Evolutionary conservation across 169 alveolate species (phyloP).

Genomic region (Nephromyces sp.): DNA sequence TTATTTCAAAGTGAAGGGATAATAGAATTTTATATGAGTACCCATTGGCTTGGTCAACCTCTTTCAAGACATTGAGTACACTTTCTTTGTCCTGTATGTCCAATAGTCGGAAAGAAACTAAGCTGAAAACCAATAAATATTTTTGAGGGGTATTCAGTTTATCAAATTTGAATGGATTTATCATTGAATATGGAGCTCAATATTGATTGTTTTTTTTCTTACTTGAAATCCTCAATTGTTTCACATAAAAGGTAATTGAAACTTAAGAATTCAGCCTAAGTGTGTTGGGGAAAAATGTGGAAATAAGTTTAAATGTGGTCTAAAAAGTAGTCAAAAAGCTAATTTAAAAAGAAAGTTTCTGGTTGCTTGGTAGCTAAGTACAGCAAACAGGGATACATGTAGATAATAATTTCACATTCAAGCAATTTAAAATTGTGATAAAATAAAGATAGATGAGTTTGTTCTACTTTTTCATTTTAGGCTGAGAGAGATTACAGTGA

Average conservation of each 20-base stretch:
- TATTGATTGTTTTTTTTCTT: neutral
- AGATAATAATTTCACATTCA: no score
- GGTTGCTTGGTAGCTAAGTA: no score
- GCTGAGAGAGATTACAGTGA: neutral
- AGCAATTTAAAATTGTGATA: neutral
- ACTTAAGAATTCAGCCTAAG: neutral
- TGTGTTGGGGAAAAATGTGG: neutral
- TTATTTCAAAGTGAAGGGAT: no score
- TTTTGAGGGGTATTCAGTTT: neutral
- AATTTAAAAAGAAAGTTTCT: neutral
- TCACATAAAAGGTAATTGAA: slow-evolving; percentile 7
- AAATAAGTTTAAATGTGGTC: neutral
- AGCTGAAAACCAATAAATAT: neutral
- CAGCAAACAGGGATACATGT: no score
- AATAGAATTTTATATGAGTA: no score
- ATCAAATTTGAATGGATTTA: no score
- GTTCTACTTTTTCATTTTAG: neutral
- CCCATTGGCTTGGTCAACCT: slow-evolving; percentile 19
- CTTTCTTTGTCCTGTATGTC: slow-evolving; percentile 19
- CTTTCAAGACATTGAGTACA: slow-evolving; percentile 1
- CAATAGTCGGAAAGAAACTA: slow-evolving; percentile 12
- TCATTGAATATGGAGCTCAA: no score
- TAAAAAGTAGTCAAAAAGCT: neutral
- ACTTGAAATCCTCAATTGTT: slow-evolving; percentile 21
- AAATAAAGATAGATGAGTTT: neutral